Base-by-base conservation (phyloP, 106 monocot species). In the Phalaenopsis aphrodite region DNA sequence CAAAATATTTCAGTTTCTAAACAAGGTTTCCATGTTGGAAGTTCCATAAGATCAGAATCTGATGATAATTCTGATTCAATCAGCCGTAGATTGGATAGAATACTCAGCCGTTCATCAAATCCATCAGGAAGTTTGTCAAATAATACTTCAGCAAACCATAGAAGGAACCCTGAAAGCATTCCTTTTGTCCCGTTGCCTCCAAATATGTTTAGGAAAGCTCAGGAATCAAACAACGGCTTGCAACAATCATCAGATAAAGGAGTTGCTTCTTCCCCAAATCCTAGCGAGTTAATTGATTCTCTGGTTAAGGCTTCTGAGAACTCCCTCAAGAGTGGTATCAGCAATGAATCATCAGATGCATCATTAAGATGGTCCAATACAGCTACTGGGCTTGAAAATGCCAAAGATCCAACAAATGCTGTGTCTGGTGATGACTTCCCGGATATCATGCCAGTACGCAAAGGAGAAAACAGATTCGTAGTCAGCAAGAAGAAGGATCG, bases 371-470 rank as follows among this genome's bases (percentile, higher is more conserved):
- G 83, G 84, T 77, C 79, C n/a, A 76, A 82, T 41, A 86, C 78
- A 49, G 80, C 75, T 42, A 68, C 82, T 42, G 85, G 84, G 37
- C 77, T 81, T 79, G 57, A 81, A 38, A 86, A 75, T 75, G 72
- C 19, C n/a, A 48, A 80, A 77, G 75, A 83, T 81, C 56, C 74
- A 38, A 52, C 78, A 16, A 82, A 45, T 72, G 45, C 75, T 80
- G 76, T 79, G 38, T 64, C 81, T 52, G 82, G 85, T 77, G 87
- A 94, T 4, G 85, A 93, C 42, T 91, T 93, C 61, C 94, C 94
- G 21, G 94, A 95, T 10, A 87, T 91, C 55, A 99, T 99, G 99
- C 99, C 99, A 3, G 87, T 99, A 69, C 83, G 95, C 24, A 99
- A 90, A 86, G 93, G 93, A 56, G 95, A 95, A 24, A 99, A 90